Evolutionary conservation across 176 grass and related monocot genomes (phyloP).

Genomic region (Otatea glauca): DNA sequence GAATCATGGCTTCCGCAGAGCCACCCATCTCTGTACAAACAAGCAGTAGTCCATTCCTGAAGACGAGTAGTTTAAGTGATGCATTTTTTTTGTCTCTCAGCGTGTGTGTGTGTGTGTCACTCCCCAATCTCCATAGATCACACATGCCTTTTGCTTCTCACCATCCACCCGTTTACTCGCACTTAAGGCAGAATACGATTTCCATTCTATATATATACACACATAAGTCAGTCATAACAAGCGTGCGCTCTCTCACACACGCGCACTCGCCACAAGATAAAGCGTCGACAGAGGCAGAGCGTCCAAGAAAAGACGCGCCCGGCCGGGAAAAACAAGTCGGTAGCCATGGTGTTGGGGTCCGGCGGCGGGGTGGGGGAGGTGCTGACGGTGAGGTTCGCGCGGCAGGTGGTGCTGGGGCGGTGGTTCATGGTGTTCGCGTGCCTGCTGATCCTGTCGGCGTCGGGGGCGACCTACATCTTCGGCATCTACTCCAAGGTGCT

Average conservation of each 20-base stretch:
- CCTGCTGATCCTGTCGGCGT: constrained; percentile 64
- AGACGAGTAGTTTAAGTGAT: too few relatives aligned
- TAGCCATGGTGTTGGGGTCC: constrained; percentile 49
- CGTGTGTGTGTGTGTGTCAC: too few relatives aligned
- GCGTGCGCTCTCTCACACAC: neutral
- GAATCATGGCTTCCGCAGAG: neutral
- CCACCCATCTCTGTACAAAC: neutral
- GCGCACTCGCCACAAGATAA: neutral
- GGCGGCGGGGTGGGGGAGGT: constrained; percentile 4
- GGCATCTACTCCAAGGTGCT: constrained; percentile 73
- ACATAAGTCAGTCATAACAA: too few relatives aligned
- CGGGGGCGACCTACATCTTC: constrained; percentile 79
- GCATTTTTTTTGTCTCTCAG: too few relatives aligned
- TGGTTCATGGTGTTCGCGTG: constrained; percentile 85
- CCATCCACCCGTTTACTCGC: neutral
- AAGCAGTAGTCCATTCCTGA: neutral
- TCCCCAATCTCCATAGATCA: neutral
- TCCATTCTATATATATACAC: neutral
- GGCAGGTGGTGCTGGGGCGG: constrained; percentile 57
- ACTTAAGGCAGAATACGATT: too few relatives aligned
- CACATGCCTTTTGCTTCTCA: neutral
- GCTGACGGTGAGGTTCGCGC: constrained; percentile 45
- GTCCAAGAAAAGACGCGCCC: neutral
- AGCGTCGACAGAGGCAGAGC: neutral
- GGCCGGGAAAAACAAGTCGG: neutral